Evolutionary conservation across 768 basidiomycete genomes (phyloP).

Genomic region (Lentinula guzmanii): DNA sequence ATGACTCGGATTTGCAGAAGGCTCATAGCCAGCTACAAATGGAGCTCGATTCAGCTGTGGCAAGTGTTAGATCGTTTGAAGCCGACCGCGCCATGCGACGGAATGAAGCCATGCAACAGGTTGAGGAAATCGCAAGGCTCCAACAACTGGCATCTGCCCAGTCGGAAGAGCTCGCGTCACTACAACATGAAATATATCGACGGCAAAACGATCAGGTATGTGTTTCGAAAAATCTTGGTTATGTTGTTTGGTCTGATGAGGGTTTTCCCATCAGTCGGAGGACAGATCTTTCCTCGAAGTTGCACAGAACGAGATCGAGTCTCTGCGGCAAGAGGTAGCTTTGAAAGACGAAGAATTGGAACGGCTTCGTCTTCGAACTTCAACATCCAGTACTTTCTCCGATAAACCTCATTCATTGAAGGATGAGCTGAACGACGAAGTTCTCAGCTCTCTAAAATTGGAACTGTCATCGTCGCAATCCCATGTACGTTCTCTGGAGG

Average conservation of each 20-base stretch:
- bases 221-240: slow-evolving; percentile 1
- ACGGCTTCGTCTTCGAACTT: slow-evolving; percentile 41
- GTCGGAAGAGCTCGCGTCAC: slow-evolving; percentile 44
- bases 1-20: slow-evolving; percentile 53
- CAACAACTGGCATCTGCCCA: slow-evolving; percentile 36
- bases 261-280: slow-evolving; percentile 39
- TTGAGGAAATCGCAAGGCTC: slow-evolving; percentile 56
- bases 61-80: slow-evolving; percentile 54
- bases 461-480: slow-evolving; percentile 79
- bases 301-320: slow-evolving; percentile 66
- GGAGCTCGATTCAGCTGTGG: slow-evolving; percentile 50
- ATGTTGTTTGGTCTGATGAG: not conserved
- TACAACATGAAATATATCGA: slow-evolving; percentile 50
- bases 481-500: slow-evolving; percentile 73
- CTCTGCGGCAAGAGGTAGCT: slow-evolving; percentile 54
- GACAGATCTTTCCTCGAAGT: slow-evolving; percentile 56
- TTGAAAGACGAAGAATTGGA: slow-evolving; percentile 65
- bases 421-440: slow-evolving; percentile 73
- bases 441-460: slow-evolving; percentile 62
- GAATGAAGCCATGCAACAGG: slow-evolving; percentile 46
- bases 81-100: slow-evolving; percentile 56
- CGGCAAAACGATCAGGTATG: slow-evolving; percentile 30
- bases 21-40: slow-evolving; percentile 57
- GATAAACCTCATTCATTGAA: slow-evolving; percentile 51
- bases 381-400: slow-evolving; percentile 29